These are phyloP conservation scores for Gastrodia elata DNA, from an alignment of 106 monocot species.

Conservation along the genomic window DNA sequence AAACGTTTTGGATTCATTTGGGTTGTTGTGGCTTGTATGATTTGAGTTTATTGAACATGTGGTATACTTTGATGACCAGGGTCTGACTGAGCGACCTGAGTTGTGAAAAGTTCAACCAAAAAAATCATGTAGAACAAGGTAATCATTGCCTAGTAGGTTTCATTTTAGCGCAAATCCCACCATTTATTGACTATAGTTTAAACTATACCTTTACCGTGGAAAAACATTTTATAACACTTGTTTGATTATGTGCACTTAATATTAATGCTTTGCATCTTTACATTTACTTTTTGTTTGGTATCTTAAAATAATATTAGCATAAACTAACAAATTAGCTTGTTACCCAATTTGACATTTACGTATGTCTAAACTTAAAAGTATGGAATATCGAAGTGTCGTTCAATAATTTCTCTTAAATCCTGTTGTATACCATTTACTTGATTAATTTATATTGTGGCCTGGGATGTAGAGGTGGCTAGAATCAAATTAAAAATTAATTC, in stretches of 20 bases:
- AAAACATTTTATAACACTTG: not conserved
- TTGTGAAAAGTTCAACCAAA: too few species aligned
- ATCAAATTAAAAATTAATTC: not conserved
- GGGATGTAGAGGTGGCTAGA: not conserved
- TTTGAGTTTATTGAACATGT: too few species aligned
- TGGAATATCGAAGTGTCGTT: not conserved
- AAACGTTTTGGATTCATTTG: too few species aligned
- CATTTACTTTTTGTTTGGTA: not conserved
- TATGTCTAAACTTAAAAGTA: not conserved
- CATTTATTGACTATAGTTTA: not conserved
- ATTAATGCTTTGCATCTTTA: not conserved
- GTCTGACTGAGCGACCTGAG: too few species aligned
- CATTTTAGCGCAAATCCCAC: not conserved
- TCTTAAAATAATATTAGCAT: not conserved
- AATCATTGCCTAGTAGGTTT: too few species aligned
- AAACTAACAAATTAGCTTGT: not conserved
- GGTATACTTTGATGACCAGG: too few species aligned
- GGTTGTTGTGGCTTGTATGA: too few species aligned
- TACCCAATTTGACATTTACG: not conserved
- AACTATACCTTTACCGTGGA: not conserved
- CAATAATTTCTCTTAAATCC: not conserved
- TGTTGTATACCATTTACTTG: not conserved
- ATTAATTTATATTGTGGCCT: not conserved
- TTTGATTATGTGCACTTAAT: not conserved
- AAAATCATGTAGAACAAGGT: too few species aligned